Percentiles rank a stretch among this genome's conserved stretches.
Conservation (phyloP, 2,329 filamentous ascomycete species). For the Alternaria sp. region DNA sequence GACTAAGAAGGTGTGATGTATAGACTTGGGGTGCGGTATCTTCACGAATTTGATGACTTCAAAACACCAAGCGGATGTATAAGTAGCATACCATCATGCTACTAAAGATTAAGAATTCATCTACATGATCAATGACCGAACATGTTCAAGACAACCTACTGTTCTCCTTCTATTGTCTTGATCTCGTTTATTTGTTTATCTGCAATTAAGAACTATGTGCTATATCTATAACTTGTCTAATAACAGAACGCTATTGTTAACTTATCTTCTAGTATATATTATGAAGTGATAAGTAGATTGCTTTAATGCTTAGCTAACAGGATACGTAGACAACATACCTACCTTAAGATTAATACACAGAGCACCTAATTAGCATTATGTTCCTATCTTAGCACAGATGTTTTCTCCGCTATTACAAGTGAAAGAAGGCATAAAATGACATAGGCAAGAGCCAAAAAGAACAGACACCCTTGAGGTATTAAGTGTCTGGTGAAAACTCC, state of each 20-base stretch:
- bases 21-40: constrained; percentile 32
- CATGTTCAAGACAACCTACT: not conserved
- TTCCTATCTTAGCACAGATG: not conserved
- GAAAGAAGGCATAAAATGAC: not conserved
- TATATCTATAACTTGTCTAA: not conserved
- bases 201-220: not conserved
- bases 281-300: not conserved
- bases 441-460: not conserved
- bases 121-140: constrained; percentile 1
- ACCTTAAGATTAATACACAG: not conserved
- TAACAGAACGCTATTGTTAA: not conserved
- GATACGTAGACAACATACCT: not conserved
- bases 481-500: not conserved
- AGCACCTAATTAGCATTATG: not conserved
- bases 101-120: not conserved
- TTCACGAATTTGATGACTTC: constrained; percentile 48
- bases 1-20: constrained; percentile 28
- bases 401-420: not conserved
- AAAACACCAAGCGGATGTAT: constrained; percentile 25
- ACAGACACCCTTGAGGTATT: not conserved
- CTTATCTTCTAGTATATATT: not conserved
- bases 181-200: too few species aligned
- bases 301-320: not conserved
- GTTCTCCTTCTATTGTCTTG: not conserved
- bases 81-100: constrained; percentile 24